Conservation (phyloP, 805 yeast species). For the Candida krabiensis region DNA sequence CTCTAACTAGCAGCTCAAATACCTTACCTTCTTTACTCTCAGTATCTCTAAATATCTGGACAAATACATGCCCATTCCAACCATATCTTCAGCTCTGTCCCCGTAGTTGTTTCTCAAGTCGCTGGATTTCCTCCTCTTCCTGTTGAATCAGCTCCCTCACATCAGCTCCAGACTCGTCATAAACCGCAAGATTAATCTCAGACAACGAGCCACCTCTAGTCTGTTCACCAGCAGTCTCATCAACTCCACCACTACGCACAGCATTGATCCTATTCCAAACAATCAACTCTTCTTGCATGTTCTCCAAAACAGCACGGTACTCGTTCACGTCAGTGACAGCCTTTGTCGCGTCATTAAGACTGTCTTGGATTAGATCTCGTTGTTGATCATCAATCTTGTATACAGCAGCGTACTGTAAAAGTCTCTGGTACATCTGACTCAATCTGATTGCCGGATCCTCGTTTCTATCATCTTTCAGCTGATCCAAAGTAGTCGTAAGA, state of each 20-base stretch:
- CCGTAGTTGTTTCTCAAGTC: conserved; percentile 39
- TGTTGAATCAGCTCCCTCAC: conserved; percentile 41
- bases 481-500: conserved; percentile 7
- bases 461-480: conserved; percentile 15
- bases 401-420: conserved; percentile 16
- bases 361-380: conserved; percentile 14
- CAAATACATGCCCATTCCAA: too few species aligned
- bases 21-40: too few species aligned
- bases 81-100: too few species aligned
- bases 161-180: conserved; percentile 10
- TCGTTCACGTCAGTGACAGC: conserved; percentile 16
- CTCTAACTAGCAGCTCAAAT: too few species aligned
- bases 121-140: conserved; percentile 47
- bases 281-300: conserved; percentile 20
- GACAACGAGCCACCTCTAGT: conserved; percentile 3
- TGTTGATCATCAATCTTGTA: conserved; percentile 18
- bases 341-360: conserved; percentile 18
- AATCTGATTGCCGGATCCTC: conserved; percentile 18
- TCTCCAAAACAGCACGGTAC: conserved; percentile 14
- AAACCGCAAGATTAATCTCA: conserved; percentile 13
- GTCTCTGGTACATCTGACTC: conserved; percentile 18
- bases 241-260: neutral
- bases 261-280: conserved; percentile 18
- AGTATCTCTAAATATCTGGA: too few species aligned
- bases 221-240: neutral